Conservation (phyloP, 2,329 filamentous ascomycete genomes). For the Beauveria scarabaeidicola region DNA sequence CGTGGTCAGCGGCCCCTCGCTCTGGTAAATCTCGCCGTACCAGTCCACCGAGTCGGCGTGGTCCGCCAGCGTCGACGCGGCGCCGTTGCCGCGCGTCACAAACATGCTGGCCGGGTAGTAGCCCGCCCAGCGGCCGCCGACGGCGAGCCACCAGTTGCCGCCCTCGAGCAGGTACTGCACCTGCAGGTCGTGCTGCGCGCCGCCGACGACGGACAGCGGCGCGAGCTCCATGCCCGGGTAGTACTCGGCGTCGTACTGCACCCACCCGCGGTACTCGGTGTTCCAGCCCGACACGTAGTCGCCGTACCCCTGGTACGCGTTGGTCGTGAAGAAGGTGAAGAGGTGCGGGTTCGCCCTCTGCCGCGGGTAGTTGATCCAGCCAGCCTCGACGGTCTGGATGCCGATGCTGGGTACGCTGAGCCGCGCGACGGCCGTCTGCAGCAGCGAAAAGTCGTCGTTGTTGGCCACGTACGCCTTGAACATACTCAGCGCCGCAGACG, state of each 20-base stretch:
- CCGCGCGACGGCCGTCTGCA: conserved; percentile 9
- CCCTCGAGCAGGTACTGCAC: conserved; percentile 3
- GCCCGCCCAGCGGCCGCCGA: conserved; percentile 9
- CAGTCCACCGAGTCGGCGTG: conserved; percentile 7
- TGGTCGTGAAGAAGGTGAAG: conserved; percentile 12
- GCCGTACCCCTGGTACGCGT: conserved; percentile 7
- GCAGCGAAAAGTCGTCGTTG: conserved; percentile 12
- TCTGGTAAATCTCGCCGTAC: conserved; percentile 13
- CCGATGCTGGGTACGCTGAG: conserved; percentile 4
- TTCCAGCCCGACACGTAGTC: conserved; percentile 11
- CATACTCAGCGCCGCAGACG: conserved; percentile 8
- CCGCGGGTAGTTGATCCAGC: conserved; percentile 12
- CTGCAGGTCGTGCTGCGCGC: conserved; percentile 7
- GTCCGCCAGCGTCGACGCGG: conserved; percentile 6
- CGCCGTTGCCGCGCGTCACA: background rate
- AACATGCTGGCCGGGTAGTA: conserved; percentile 11
- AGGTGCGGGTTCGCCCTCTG: conserved; percentile 8
- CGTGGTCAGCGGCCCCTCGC: conserved; percentile 6
- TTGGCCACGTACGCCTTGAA: conserved; percentile 8
- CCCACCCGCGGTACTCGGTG: conserved; percentile 12
- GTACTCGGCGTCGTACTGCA: conserved; percentile 10
- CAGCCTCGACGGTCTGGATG: conserved; percentile 11
- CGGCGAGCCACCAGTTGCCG: conserved; percentile 12
- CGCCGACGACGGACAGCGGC: conserved; percentile 6
- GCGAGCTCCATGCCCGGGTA: conserved; percentile 12